Base-by-base conservation (phyloP, 1,284 basidiomycete genomes). In the Ustilago trichophora region DNA sequence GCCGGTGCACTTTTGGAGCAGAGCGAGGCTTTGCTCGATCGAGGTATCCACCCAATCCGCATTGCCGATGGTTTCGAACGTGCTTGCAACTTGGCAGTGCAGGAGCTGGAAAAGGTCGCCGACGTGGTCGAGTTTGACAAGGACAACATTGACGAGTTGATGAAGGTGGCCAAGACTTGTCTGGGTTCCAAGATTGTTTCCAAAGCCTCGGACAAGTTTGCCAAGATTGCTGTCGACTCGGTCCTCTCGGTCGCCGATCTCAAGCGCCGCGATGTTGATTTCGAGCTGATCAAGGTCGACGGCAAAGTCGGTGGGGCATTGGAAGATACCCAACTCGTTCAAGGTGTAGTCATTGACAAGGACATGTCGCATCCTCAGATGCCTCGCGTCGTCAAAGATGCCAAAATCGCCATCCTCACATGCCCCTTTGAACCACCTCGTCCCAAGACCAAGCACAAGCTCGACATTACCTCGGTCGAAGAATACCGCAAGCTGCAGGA, bases 291-390 rank as follows among this genome's bases (percentile, higher is more conserved):
- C 87, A 98, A 99, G 83, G 95, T 98, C 26, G 92, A 97, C 78
- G 95, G 95, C 80, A 98, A 98, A 85, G 93, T 98, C 68, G 96
- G 95, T 49, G 95, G 96, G 37, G 92, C 92, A 9, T 87, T 99
- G 40, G 92, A 92, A 27, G 96, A 99, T 83, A 98, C 92, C 8
- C 87, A 87, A 26, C 87, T 96, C 72, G 93, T 96, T 82, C 90
- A 91, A 76, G 94, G 95, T 76, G 95, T 98, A 35, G 90, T 98
- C 71, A 88, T 98, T 82, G 94, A 98, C 88, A 97, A 98, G 84
- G 94, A 98, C 85, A 94, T 98, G 89, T 97, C 93, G 19, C 95
- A 98, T 81, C 91, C 95, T 9, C 93, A 97, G 84, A 98, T 98
- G 95, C 95, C 95, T 11, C 88, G 87, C 57, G 86, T 85, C 38